Evolutionary conservation across 495 filamentous ascomycete genomes (phyloP), one percentile per base, ranked within the genome.

Genomic region (Penicillium atrosanguineum): DNA sequence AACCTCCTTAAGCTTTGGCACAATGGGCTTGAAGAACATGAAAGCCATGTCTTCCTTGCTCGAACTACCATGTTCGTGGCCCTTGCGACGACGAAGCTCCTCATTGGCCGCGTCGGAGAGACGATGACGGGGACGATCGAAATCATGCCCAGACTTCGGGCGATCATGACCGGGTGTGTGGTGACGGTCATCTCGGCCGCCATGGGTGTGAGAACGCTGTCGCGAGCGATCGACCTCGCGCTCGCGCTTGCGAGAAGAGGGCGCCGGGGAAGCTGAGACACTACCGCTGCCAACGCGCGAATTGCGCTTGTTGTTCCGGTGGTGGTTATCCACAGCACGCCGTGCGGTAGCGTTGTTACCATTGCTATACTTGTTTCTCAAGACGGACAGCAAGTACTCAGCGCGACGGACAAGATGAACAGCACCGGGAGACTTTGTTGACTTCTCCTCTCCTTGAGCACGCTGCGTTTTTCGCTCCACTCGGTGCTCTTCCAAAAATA

Each of bases 401-500:
- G 92, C 90, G 46, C 94, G 87, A 18, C 94, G 89, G 46, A 97
- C 94, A 36, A 99, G 83, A 63, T 99, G 94, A 29, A 97, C 94
- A 44, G 94, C 92, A 3, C 93, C 94, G 9, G 94, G 94, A 4
- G 94, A 93, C 61, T 96, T 95, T 1, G 89, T 88, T 16, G 83
- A 79, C 61, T 88, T 88, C 31, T 76, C 74, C 12, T 94, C 89
- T 1, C 75, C 82, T 57, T 90, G 89, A 54, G 78, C 80, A 16
- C 94, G 88, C 60, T 96, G 90, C 56, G 91, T 92, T 62, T 97
- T 97, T 69, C 95, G 89, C 65, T 93, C 95, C 20, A 97, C 93
- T n/a, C 92, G 88, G 65, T 97, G 92, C 63, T 99, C 94, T 67
- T 99, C 94, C 6, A 99, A 68, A 74, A 95, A 99, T 67, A 97